Conservation (phyloP, 768 basidiomycete genomes). For the Kwoniella botswanensis region DNA sequence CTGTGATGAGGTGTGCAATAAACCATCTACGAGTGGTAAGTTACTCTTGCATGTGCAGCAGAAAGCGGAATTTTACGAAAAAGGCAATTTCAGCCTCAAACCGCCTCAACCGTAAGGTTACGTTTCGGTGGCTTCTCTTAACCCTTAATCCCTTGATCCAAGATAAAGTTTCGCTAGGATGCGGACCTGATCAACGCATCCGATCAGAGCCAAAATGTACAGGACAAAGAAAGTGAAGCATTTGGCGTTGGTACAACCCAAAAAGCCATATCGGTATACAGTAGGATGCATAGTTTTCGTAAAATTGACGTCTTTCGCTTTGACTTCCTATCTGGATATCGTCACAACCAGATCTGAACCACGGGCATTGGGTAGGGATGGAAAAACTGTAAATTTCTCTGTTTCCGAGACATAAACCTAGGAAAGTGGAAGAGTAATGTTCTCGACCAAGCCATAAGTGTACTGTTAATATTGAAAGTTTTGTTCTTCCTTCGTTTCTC, state of each 20-base stretch:
- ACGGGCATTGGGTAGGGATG: not conserved
- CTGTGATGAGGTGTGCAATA: no score
- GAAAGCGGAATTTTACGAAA: not conserved
- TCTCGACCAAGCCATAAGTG: not conserved
- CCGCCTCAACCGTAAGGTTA: not conserved
- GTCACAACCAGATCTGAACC: not conserved
- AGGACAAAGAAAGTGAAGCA: not conserved
- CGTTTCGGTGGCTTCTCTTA: not conserved
- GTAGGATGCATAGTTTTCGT: not conserved
- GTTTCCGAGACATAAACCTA: not conserved
- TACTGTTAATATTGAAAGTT: no score
- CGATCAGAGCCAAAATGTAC: not conserved
- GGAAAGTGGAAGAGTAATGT: not conserved
- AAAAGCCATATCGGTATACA: slow-evolving; percentile 14
- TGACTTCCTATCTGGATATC: no score
- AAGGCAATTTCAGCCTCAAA: not conserved
- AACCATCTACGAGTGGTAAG: not conserved
- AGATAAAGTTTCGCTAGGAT: not conserved
- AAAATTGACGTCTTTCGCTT: slow-evolving; percentile 5
- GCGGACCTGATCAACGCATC: slow-evolving; percentile 14
- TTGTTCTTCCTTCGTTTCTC: no score
- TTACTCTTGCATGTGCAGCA: not conserved
- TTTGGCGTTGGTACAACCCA: not conserved
- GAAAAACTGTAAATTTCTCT: not conserved
- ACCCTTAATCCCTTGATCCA: not conserved